Conservation (phyloP, 805 yeast genomes). For the Cephaloascus albidus region DNA sequence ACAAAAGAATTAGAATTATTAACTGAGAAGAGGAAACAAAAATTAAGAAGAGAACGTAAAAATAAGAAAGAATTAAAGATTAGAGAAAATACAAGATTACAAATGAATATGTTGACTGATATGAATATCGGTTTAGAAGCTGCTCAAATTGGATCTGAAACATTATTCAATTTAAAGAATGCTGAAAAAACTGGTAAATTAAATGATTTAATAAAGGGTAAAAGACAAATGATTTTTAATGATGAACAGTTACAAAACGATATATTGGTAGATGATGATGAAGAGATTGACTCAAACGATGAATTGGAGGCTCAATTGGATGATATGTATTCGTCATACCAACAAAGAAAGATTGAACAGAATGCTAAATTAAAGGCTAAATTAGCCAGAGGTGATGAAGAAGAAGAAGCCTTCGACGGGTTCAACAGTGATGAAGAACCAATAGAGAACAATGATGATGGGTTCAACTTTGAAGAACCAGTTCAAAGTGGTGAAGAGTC, state of each 20-base stretch:
- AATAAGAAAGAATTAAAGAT: conserved; percentile 75
- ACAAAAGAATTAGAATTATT: conserved; percentile 76
- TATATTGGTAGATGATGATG: conserved; percentile 42
- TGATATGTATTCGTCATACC: conserved; percentile 68
- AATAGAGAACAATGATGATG: conserved; percentile 11
- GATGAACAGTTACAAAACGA: conserved; percentile 53
- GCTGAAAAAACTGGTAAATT: conserved; percentile 85
- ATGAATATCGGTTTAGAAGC: conserved; percentile 92
- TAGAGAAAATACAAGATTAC: conserved; percentile 83
- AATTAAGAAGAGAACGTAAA: conserved; percentile 73
- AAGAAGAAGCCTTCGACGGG: conserved; percentile 76
- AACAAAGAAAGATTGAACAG: conserved; percentile 55
- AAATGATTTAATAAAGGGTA: conserved; percentile 67
- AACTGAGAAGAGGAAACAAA: conserved; percentile 59
- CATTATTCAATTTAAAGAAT: conserved; percentile 72
- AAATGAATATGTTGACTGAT: conserved; percentile 93
- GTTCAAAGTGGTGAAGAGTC: conserved; percentile 27
- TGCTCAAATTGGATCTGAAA: conserved; percentile 66
- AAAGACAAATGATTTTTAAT: conserved; percentile 51
- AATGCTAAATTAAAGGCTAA: conserved; percentile 65
- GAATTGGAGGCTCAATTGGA: conserved; percentile 77
- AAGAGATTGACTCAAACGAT: conserved; percentile 32
- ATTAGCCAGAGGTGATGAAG: conserved; percentile 64
- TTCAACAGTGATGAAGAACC: conserved; percentile 39
- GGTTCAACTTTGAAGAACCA: conserved; percentile 12